Base-by-base conservation (phyloP, 768 basidiomycete genomes). In the Tricholoma matsutake region DNA sequence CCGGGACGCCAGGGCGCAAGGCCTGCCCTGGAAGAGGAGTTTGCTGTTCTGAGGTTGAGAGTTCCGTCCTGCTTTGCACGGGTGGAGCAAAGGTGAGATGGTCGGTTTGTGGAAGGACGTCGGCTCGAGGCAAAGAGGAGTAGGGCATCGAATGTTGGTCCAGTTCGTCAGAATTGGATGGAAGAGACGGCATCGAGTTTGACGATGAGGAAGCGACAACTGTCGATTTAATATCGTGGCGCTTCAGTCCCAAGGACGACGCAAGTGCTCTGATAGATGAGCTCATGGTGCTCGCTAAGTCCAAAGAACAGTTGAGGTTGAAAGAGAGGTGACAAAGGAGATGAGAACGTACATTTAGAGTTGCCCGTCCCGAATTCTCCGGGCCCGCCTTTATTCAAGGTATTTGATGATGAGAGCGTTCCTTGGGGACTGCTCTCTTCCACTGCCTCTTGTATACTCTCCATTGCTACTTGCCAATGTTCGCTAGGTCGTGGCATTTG, bases 381-480 rank as follows among this genome's bases (percentile, higher is more conserved):
- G 34, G 81, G 73, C 39, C 68, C 69, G 57, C 76, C 66, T 63
- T 72, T 69, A 10, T 61, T 62, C 18, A 74, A 45, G 6, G 79
- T 82, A 31, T 76, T 73, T 63, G 80, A 69, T 3, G 83, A 85
- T 4, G 79, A 77, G 9, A 86, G 68, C 0, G 80, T 85, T 45
- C 81, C 79, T 68, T 77, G 80, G 6, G 77, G 79, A 34, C 78
- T 81, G 63, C 67, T 74, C 63, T 90, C 88, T 35, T 89, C 87
- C 16, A 78, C 54, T n/a, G 39, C 72, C 60, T 92, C 91, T 55
- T 83, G 77, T 37, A 89, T 92, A 61, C 84, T 83, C 57, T 93
- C 91, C 86, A 93, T 92, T n/a, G 92, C 84, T 61, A 93, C 76
- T 68, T 91, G 89, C 91, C 92, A 93, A 66, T 89, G 87, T 66